These are phyloP conservation scores for Nicotiana benthamiana DNA, from an alignment of 257 asterid species.

Conservation along the genomic window DNA sequence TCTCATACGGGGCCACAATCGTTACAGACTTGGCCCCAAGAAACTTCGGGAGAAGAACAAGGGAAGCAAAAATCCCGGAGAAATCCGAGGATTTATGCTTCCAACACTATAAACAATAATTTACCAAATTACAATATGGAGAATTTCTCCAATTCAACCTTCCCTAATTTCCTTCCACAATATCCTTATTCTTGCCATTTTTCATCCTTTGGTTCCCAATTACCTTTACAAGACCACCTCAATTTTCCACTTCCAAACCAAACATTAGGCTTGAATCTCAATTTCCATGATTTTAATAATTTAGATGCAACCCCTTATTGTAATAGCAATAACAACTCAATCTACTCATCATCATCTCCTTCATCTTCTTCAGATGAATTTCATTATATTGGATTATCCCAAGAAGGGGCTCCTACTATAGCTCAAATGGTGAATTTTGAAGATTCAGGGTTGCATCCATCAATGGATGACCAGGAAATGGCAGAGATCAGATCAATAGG, in stretches of 20 bases:
- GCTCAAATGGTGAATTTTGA: conserved; percentile 20
- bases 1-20: conserved; percentile 25
- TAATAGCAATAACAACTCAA: conserved; percentile 26
- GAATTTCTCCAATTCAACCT: conserved; percentile 32
- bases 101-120: conserved; percentile 29
- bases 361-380: conserved; percentile 56
- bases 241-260: conserved; percentile 79
- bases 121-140: conserved; percentile 26
- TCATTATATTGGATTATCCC: conserved; percentile 27
- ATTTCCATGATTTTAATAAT: conserved; percentile 66
- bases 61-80: conserved; percentile 47
- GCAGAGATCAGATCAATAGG: conserved; percentile 92
- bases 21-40: conserved; percentile 32
- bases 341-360: conserved; percentile 50
- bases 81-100: conserved; percentile 58
- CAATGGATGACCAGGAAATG: conserved; percentile 85
- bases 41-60: conserved; percentile 39
- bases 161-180: conserved; percentile 27
- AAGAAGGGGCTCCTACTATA: conserved; percentile 11
- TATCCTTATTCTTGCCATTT: conserved; percentile 47
- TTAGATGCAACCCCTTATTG: conserved; percentile 37
- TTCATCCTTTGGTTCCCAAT: conserved; percentile 40
- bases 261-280: conserved; percentile 82
- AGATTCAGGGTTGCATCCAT: conserved; percentile 53
- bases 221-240: conserved; percentile 43